Evolutionary conservation across 495 filamentous ascomycete species (phyloP), one percentile per base, ranked within the genome.

Genomic region (Pyrenopolyporus hunteri): DNA sequence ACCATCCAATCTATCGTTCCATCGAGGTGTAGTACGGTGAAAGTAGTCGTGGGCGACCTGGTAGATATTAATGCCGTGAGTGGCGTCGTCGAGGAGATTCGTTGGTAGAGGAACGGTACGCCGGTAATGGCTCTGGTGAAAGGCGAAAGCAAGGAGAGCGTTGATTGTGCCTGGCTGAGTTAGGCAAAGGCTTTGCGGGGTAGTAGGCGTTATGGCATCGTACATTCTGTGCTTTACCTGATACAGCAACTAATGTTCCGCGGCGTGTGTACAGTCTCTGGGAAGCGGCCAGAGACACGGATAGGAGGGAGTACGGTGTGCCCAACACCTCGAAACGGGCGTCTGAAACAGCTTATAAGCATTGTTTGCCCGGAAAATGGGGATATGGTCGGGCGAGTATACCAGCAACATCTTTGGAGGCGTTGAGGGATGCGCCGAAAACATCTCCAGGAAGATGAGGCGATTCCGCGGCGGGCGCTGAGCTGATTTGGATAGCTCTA

Each of bases 1-100:
- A 98, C 76, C 80, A 93, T 92, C 94, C 95, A 98, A 77, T 98
- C 94, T 55, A 89, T 83, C n/a, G 91, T 90, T 23, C 94, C 94
- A 80, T 98, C 90, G 29, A 98, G 84, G 66, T 93, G 85, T 13
- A 98, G 80, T 13, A 96, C 85, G 14, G 86, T 85, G 65, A 98
- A 92, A 6, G 92, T 93, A 0, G 92, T 91, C 42, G 84, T 81
- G 4, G 89, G 85, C 2, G 91, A 89, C 71, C 91, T 94, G 25
- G 93, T 90, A 17, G 90, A 89, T 49, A 98, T 87, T 54, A 98
- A 78, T 26, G 90, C 90, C 5, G 87, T 93, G 57, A 97, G 84
- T 2, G 93, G 92, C 36, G 82, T 89, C 2, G 92, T 89, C 1
- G 93, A 94, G 48, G 89, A 85, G 52, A 96, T 84, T 80, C 89